These are phyloP conservation scores for Cryptococcus amylolentus DNA, from an alignment of 1,284 basidiomycete genomes.

Conservation along the genomic window DNA sequence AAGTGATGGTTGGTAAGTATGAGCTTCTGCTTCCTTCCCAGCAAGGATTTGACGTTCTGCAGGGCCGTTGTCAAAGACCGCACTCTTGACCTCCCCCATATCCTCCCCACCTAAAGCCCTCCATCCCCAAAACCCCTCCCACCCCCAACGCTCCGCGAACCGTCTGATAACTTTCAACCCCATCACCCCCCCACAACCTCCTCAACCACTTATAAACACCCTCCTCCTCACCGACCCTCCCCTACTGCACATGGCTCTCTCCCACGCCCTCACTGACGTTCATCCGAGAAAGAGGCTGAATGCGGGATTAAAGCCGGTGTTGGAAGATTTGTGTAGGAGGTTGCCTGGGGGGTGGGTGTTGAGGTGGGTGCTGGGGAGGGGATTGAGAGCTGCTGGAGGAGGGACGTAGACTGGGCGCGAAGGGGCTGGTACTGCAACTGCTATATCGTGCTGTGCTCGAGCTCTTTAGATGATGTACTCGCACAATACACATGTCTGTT, in stretches of 20 bases:
- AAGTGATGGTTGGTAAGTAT: constrained; percentile 41
- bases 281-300: constrained; percentile 37
- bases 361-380: constrained; percentile 30
- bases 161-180: background rate
- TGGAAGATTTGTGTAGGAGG: constrained; percentile 24
- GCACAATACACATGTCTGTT: too few species aligned
- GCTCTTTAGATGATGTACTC: too few species aligned
- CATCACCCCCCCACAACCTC: too few species aligned
- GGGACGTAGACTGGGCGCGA: background rate
- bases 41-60: background rate
- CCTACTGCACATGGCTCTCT: background rate
- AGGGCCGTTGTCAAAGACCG: background rate
- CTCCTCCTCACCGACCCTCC: background rate
- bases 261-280: constrained; percentile 30
- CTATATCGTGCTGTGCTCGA: too few species aligned
- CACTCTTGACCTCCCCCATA: constrained; percentile 26
- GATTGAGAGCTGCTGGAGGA: constrained; percentile 20
- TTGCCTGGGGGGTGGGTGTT: constrained; percentile 29
- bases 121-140: too few species aligned
- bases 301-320: constrained; percentile 32
- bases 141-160: too few species aligned
- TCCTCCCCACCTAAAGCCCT: too few species aligned
- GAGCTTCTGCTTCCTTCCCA: background rate
- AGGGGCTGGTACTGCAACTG: background rate
- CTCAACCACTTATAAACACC: background rate